Evolutionary conservation across 139 green algal species (phyloP).

Genomic region (Coccomyxa sp.): DNA sequence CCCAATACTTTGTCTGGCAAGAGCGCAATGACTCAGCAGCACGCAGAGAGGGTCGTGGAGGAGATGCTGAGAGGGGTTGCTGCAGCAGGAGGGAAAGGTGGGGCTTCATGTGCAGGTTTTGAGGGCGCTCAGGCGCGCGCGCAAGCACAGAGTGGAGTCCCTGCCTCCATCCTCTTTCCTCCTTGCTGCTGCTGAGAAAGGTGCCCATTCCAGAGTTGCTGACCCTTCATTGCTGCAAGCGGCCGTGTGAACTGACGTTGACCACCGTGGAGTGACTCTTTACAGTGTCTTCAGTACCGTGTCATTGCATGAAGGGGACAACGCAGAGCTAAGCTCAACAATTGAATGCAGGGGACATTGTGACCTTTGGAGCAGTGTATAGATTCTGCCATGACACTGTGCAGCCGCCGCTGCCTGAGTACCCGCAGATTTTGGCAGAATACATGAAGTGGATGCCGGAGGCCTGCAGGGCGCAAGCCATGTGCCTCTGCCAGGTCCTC

Average conservation of each 20-base stretch:
- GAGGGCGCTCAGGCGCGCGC: slow-evolving; percentile 23
- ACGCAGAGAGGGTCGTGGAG: too few species aligned
- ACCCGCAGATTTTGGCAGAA: background rate
- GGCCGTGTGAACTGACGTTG: too few species aligned
- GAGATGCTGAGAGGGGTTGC: background rate
- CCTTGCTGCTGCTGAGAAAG: slow-evolving; percentile 24
- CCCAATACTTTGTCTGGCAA: too few species aligned
- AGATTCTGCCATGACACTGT: slow-evolving; percentile 8
- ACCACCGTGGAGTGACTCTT: too few species aligned
- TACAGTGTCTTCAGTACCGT: too few species aligned
- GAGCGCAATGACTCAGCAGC: too few species aligned
- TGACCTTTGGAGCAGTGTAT: slow-evolving; percentile 28
- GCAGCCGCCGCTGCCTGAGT: background rate
- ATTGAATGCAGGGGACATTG: slow-evolving; percentile 16
- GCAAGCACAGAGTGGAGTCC: slow-evolving; percentile 12
- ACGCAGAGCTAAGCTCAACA: background rate
- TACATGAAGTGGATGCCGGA: background rate
- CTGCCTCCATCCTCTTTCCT: slow-evolving; percentile 25
- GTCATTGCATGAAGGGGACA: too few species aligned
- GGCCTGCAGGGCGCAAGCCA: too few species aligned
- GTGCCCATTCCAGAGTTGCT: too few species aligned
- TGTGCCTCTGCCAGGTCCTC: too few species aligned
- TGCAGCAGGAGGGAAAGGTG: background rate
- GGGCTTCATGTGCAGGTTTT: slow-evolving; percentile 1
- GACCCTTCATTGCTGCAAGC: too few species aligned